These are phyloP conservation scores for Sparassis latifolia DNA, from an alignment of 1,284 basidiomycete species.

Conservation along the genomic window DNA sequence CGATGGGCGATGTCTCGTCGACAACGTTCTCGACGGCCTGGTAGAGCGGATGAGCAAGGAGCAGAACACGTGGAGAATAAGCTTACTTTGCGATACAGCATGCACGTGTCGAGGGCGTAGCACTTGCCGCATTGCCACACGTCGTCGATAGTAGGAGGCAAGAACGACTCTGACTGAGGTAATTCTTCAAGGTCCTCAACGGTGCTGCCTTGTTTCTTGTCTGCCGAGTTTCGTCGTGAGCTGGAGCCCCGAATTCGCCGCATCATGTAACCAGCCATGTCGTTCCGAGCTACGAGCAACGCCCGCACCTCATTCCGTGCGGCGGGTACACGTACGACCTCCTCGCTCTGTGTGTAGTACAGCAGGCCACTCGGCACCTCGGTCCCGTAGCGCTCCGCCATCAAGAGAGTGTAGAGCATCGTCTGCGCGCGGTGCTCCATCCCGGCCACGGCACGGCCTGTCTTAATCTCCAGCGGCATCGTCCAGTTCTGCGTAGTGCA, in stretches of 20 bases:
- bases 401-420: conserved; percentile 92
- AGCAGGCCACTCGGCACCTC: conserved; percentile 74
- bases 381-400: conserved; percentile 82
- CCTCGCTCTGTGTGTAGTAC: conserved; percentile 90
- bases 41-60: not conserved
- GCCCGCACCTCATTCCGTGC: conserved; percentile 81
- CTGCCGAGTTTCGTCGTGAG: conserved; percentile 18
- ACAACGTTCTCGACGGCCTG: conserved; percentile 68
- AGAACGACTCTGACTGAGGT: conserved; percentile 40
- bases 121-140: conserved; percentile 76
- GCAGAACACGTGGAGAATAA: not conserved
- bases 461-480: conserved; percentile 94
- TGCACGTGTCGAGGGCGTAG: conserved; percentile 82
- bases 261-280: conserved; percentile 76
- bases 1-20: conserved; percentile 58
- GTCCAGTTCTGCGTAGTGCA: conserved; percentile 26
- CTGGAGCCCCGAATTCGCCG: conserved; percentile 14
- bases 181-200: not conserved
- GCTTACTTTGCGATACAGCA: conserved; percentile 84
- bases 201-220: conserved; percentile 9
- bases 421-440: conserved; percentile 98
- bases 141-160: conserved; percentile 87
- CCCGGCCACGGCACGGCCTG: conserved; percentile 69
- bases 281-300: conserved; percentile 79
- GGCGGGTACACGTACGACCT: conserved; percentile 77